Conservation (phyloP, 1,284 basidiomycete species). For the Gomphus bonarii region DNA sequence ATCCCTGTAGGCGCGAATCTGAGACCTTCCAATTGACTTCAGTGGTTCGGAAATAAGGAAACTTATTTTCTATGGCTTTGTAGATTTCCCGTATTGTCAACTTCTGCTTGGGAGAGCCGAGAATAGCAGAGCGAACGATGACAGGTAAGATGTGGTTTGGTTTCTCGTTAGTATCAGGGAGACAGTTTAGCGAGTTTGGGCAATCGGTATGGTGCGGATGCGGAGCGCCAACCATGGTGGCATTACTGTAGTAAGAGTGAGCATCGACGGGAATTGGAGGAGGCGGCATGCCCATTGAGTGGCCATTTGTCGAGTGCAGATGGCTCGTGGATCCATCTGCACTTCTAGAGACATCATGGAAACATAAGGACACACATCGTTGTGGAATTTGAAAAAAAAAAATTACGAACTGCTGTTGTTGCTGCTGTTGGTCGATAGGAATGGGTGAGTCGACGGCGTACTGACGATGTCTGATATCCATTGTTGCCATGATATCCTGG, state of each 20-base stretch:
- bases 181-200: constrained; percentile 62
- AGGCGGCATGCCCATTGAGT: constrained; percentile 5
- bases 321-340: neutral
- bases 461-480: constrained; percentile 12
- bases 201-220: constrained; percentile 61
- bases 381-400: neutral
- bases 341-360: constrained; percentile 3
- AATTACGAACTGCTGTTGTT: neutral
- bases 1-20: neutral
- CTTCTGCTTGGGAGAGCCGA: constrained; percentile 62
- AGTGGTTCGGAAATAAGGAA: constrained; percentile 65
- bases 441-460: constrained; percentile 8
- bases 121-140: constrained; percentile 69
- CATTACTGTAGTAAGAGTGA: constrained; percentile 9
- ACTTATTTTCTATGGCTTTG: constrained; percentile 73
- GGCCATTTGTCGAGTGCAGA: constrained; percentile 2
- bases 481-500: constrained; percentile 11
- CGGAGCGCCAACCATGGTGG: constrained; percentile 17
- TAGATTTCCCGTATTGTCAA: constrained; percentile 75
- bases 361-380: constrained; percentile 6
- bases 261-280: constrained; percentile 6
- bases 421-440: constrained; percentile 7
- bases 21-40: constrained; percentile 73
- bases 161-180: constrained; percentile 64
- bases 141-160: constrained; percentile 74